Evolutionary conservation across 129 eudicot species (phyloP), one percentile per base, ranked within the genome.

Genomic region (Saposhnikovia divaricata): DNA sequence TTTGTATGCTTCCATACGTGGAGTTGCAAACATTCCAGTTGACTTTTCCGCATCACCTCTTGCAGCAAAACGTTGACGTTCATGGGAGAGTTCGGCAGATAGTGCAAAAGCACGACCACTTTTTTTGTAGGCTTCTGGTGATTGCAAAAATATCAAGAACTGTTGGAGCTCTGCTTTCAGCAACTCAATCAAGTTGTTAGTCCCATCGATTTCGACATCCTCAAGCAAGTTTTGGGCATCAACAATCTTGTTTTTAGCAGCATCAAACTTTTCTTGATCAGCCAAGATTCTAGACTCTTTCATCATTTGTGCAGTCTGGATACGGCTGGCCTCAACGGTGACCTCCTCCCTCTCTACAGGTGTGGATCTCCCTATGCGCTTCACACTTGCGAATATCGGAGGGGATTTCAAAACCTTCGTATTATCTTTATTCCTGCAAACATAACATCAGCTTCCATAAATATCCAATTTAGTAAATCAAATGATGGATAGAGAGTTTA

Each of bases 131-230:
- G 9, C 25, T 16, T 21, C 31, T 11, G 53, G 78, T 2, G 53
- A 74, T 11, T 25, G 28, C 55, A 74, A 42, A 4, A 44, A 44
- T 21, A 9, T 45, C 40, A 45, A 13, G 55, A 74, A 28, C 4
- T 45, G 78, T 40, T 74, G 53, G 10, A 74, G 37, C 78, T 74
- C 78, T 42, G 14, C 31, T 74, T 74, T 74, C 15, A 74, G 78
- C 2, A 23, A n/a, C 28, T 74, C 55, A 25, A 44, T 74, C 38
- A 74, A 42, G 9, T 0, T 28, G 78, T 74, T 74, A n/a, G 12
- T 15, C 6, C 25, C 75, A 9, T 71, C 46, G 5, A 39, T 39
- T 39, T 71, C 46, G 25, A 71, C 46, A 15, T 71, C 25, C 48
- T 71, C 75, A 39, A 71, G 75, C 28, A 37, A 34, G 44, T 19